Conservation (phyloP, 2,329 filamentous ascomycete genomes). For the Rutstroemia sp. region DNA sequence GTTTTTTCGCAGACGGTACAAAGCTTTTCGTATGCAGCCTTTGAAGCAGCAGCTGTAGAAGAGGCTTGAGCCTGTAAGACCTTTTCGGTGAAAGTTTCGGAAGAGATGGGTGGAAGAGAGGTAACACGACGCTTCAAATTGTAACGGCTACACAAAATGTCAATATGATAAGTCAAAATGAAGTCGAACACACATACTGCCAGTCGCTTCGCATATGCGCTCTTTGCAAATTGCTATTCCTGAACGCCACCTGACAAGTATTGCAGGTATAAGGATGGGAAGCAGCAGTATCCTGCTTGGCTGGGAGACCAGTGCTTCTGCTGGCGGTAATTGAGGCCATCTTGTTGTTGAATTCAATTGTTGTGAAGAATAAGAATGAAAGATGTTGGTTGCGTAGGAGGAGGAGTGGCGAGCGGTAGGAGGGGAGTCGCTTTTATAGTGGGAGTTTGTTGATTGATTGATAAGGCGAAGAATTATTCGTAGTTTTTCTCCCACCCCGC, state of each 20-base stretch:
- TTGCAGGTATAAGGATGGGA: conserved; percentile 96
- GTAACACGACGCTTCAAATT: conserved; percentile 94
- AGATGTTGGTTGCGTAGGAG: background rate
- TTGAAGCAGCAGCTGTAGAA: conserved; percentile 76
- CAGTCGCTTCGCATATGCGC: conserved; percentile 97
- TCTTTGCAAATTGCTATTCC: conserved; percentile 86
- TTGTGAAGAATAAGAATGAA: background rate
- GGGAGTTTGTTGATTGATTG: background rate
- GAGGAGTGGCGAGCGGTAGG: background rate
- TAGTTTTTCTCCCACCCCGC: background rate
- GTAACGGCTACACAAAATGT: conserved; percentile 59
- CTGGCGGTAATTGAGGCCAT: conserved; percentile 45
- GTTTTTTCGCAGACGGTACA: conserved; percentile 83
- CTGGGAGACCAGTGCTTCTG: conserved; percentile 25
- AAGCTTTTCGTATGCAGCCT: conserved; percentile 77
- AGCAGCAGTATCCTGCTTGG: conserved; percentile 31
- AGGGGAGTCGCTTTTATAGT: background rate
- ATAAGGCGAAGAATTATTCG: background rate
- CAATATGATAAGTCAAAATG: conserved; percentile 13
- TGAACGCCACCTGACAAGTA: conserved; percentile 93
- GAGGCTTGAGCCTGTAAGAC: conserved; percentile 84
- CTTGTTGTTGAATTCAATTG: background rate
- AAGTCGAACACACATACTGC: conserved; percentile 60
- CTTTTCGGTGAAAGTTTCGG: conserved; percentile 92
- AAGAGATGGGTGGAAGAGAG: conserved; percentile 80